Evolutionary conservation across 2,329 filamentous ascomycete genomes (phyloP).

Genomic region (Trichoderma arundinaceum): DNA sequence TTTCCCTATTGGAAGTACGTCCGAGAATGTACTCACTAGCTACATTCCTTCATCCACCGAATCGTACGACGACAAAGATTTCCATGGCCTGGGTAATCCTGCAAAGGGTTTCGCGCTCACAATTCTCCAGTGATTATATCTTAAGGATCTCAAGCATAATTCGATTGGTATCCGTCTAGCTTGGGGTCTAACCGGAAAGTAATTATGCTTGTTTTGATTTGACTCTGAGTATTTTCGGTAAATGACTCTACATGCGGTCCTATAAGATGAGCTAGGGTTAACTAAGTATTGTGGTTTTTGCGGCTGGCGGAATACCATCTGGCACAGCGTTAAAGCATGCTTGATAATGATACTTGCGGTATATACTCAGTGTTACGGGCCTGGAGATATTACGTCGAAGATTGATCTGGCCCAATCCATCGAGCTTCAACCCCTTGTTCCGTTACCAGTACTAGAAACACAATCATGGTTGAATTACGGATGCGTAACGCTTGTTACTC

Average conservation of each 20-base stretch:
- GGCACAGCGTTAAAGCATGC: not conserved
- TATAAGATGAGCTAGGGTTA: not conserved
- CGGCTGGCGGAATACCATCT: not conserved
- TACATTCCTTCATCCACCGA: not conserved
- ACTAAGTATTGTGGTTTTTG: not conserved
- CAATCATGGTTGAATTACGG: not conserved
- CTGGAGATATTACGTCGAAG: not conserved
- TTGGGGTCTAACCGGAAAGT: not conserved
- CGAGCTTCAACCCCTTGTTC: not conserved
- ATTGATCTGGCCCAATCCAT: not conserved
- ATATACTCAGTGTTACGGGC: not conserved
- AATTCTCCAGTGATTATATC: not conserved
- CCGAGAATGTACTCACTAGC: not conserved
- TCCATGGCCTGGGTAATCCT: not conserved
- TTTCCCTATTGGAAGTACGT: not conserved
- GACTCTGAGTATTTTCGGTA: not conserved
- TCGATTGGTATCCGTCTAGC: not conserved
- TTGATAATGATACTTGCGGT: not conserved
- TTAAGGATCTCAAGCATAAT: not conserved
- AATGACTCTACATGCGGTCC: not conserved
- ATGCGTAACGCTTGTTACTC: not conserved
- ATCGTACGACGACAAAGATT: not conserved
- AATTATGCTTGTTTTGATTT: not conserved
- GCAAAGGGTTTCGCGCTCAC: not conserved
- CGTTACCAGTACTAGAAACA: not conserved